A percentile compares a stretch with the other conserved stretches of the same genome.
These are phyloP conservation scores for Pyrus pyrifolia DNA, from an alignment of 306 rosid genomes.

Conservation along the genomic window DNA sequence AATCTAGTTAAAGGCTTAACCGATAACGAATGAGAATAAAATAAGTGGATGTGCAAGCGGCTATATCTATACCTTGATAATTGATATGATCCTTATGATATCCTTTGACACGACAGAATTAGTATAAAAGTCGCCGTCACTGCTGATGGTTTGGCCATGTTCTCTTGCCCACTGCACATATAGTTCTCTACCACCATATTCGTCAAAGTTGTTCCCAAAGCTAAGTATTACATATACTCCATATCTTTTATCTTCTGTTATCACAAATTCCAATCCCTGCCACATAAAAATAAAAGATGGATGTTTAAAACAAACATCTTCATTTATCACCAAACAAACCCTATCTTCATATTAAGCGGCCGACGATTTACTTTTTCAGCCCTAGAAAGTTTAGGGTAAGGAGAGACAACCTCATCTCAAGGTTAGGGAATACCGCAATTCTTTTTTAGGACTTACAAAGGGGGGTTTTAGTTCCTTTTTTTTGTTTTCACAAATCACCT, in stretches of 20 bases:
- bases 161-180: slow-evolving; percentile 39
- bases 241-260: slow-evolving; percentile 44
- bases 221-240: slow-evolving; percentile 34
- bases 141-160: slow-evolving; percentile 11
- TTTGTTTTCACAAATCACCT: no score
- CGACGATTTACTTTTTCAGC: no score
- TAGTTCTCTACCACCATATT: slow-evolving; percentile 51
- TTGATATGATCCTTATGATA: slow-evolving; percentile 36
- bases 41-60: not conserved
- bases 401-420: no score
- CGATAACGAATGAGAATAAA: no score
- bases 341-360: no score
- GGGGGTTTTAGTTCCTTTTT: no score
- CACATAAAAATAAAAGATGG: not conserved
- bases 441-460: no score
- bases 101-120: slow-evolving; percentile 21
- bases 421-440: no score
- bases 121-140: slow-evolving; percentile 45
- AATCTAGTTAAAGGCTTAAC: no score
- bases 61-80: slow-evolving; percentile 17
- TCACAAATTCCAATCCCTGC: slow-evolving; percentile 53
- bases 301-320: no score
- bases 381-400: no score
- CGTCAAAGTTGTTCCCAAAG: slow-evolving; percentile 41
- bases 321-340: no score